Conservation (phyloP, 148 eudicot species). For the Dysphania ambrosioides region DNA sequence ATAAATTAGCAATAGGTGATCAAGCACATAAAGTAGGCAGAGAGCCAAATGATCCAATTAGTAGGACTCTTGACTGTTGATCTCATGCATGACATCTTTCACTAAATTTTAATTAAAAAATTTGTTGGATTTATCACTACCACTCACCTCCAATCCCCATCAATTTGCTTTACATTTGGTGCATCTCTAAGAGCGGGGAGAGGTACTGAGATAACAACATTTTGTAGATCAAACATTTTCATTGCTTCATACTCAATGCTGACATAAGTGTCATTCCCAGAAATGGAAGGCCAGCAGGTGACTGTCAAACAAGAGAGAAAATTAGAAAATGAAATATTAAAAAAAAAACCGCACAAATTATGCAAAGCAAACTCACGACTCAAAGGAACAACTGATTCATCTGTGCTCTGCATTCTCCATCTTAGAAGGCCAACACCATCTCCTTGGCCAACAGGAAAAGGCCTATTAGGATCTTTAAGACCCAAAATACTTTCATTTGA, state of each 20-base stretch:
- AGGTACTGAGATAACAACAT: slow-evolving; percentile 81
- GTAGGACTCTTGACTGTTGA: neutral
- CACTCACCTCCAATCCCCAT: slow-evolving; percentile 86
- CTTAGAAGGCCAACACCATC: slow-evolving; percentile 80
- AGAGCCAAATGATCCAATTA: neutral
- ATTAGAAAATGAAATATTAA: neutral
- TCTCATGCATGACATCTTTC: slow-evolving; percentile 1
- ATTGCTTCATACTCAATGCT: slow-evolving; percentile 89
- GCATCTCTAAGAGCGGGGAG: slow-evolving; percentile 86
- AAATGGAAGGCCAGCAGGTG: slow-evolving; percentile 91
- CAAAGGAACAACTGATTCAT: slow-evolving; percentile 74
- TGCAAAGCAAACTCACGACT: slow-evolving; percentile 49
- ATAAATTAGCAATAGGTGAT: neutral
- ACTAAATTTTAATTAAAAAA: neutral
- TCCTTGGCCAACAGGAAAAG: slow-evolving; percentile 76
- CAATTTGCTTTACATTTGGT: slow-evolving; percentile 70
- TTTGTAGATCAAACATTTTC: slow-evolving; percentile 63
- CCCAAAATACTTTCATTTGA: slow-evolving; percentile 70
- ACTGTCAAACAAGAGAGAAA: slow-evolving; percentile 32
- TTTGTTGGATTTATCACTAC: neutral
- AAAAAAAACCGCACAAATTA: neutral
- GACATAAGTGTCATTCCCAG: slow-evolving; percentile 83
- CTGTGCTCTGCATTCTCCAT: slow-evolving; percentile 88
- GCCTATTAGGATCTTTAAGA: slow-evolving; percentile 76
- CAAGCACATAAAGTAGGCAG: neutral